These are phyloP conservation scores for Globisporangium spiculum DNA, from an alignment of 352 stramenopile genomes.

Conservation along the genomic window DNA sequence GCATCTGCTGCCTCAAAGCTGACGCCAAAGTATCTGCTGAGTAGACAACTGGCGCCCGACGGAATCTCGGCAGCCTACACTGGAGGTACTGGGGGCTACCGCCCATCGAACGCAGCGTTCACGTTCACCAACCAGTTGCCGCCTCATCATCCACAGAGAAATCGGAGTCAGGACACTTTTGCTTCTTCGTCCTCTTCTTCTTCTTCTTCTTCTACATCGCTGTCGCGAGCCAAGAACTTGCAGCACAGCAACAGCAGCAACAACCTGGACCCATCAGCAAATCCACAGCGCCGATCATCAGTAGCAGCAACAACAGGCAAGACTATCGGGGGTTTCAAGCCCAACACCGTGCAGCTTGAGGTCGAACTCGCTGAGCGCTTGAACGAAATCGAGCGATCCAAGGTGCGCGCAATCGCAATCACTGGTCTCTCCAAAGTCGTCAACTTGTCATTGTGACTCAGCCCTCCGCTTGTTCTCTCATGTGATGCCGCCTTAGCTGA, in stretches of 20 bases:
- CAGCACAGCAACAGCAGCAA: not conserved
- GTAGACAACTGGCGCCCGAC: conserved; percentile 7
- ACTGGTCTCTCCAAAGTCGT: not conserved
- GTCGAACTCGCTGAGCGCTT: conserved; percentile 60
- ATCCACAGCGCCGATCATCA: not conserved
- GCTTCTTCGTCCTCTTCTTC: not conserved
- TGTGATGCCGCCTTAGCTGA: conserved; percentile 28
- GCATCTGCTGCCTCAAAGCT: conserved; percentile 19
- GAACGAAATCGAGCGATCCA: conserved; percentile 65
- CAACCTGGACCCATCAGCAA: not conserved
- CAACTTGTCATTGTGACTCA: not conserved
- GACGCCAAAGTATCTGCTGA: conserved; percentile 21
- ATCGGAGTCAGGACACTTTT: conserved; percentile 14
- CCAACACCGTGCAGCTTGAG: conserved; percentile 49
- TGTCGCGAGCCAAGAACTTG: not conserved
- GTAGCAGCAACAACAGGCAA: not conserved
- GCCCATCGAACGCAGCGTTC: conserved; percentile 12
- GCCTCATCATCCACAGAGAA: conserved; percentile 1
- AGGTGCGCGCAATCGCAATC: conserved; percentile 25
- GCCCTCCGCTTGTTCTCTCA: not conserved
- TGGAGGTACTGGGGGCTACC: not conserved
- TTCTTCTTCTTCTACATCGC: not conserved
- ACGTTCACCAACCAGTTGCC: not conserved
- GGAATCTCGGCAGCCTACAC: not conserved
- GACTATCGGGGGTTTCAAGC: conserved; percentile 40